Evolutionary conservation across 805 yeast genomes (phyloP).

Genomic region (Lachancea nothofagi): DNA sequence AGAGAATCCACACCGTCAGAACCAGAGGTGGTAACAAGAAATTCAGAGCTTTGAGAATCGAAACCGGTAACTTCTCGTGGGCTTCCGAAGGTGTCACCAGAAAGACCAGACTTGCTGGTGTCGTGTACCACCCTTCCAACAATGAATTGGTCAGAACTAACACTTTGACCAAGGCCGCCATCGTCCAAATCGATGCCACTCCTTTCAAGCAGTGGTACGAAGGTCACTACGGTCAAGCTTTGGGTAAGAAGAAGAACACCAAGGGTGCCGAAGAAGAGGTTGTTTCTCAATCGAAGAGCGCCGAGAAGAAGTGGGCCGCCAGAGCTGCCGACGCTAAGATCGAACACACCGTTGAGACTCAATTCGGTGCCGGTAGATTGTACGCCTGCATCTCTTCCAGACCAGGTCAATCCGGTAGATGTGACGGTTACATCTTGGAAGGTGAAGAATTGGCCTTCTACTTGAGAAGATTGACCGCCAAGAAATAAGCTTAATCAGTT

Average conservation of each 20-base stretch:
- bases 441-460: conserved; percentile 99
- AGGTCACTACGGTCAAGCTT: conserved; percentile 90
- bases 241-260: conserved; percentile 76
- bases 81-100: conserved; percentile 97
- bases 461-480: conserved; percentile 98
- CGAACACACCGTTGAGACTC: conserved; percentile 88
- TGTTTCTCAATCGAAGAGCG: conserved; percentile 64
- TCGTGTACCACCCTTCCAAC: conserved; percentile 99
- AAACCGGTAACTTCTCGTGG: conserved; percentile 99
- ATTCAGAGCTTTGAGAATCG: conserved; percentile 99
- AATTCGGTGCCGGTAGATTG: conserved; percentile 98
- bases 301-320: conserved; percentile 88
- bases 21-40: conserved; percentile 99
- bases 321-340: conserved; percentile 82
- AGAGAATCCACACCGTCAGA: conserved; percentile 99
- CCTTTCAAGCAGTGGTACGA: conserved; percentile 99
- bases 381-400: conserved; percentile 98
- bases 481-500: conserved; percentile 65
- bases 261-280: conserved; percentile 50
- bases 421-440: conserved; percentile 99
- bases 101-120: conserved; percentile 98
- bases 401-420: conserved; percentile 99
- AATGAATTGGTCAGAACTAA: conserved; percentile 99
- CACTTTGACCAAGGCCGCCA: conserved; percentile 98
- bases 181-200: conserved; percentile 99